Base-by-base conservation (phyloP, 768 basidiomycete species). In the Jaapia argillacea region DNA sequence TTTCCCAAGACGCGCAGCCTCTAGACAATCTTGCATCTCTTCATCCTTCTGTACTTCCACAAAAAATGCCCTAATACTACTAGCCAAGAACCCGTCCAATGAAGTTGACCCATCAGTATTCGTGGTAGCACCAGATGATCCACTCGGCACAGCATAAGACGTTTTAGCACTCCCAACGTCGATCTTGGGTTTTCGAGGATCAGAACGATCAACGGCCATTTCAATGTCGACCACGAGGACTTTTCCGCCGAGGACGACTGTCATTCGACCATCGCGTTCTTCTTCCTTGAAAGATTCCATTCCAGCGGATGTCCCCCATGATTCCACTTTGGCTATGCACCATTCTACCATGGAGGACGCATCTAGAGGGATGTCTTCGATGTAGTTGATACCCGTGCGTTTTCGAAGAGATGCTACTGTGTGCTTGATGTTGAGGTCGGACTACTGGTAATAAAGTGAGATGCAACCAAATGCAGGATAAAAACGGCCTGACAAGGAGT, bases 171-270 rank as follows among this genome's bases (percentile, higher is more conserved):
- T 71, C 0, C 72, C 69, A 20, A 79, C 70, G 18, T 58, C 60
- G 21, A 79, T 52, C 10, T 47, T 57, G 3, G 74, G 69, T 16
- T 55, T 54, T 13, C 54, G 48, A 0, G 64, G 56, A 36, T 70
- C 56, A 7, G 56, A 55, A 20, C 58, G 63, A 46, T 72, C 63
- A 45, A 79, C 58, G 12, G 64, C 54, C 48, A 89, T 72, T 51
- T 85, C 80, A 46, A 87, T 69, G 55, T 89, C 86, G 43, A 88
- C 62, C 25, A 88, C 85, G 6, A 89, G 64, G n/a, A 86, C 77
- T 57, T 85, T 85, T 2, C 86, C 86, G 3, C 78, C 86, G 27
- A 87, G 70, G 16, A 81, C 71, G 28, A 85, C 62, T 0, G 71
- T 79, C 31, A 71, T 63, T 21, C 64, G 64, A 13, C 71, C 72